These are phyloP conservation scores for Venturia pyrina DNA, from an alignment of 2,329 filamentous ascomycete species.

Conservation along the genomic window DNA sequence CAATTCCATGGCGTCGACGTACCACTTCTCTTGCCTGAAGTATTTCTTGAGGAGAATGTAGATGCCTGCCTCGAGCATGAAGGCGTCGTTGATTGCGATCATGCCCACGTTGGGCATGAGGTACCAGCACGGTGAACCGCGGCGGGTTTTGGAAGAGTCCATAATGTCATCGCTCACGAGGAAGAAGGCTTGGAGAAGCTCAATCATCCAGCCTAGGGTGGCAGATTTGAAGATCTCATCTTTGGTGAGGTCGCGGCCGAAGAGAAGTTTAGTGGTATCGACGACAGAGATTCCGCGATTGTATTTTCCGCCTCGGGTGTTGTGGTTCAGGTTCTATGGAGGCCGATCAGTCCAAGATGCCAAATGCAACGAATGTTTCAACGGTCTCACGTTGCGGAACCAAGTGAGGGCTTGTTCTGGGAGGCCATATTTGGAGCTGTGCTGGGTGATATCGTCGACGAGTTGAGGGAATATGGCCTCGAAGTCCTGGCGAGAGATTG, in stretches of 20 bases:
- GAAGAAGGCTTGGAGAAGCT: constrained; percentile 98
- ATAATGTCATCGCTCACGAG: constrained; percentile 98
- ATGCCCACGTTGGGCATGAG: constrained; percentile 79
- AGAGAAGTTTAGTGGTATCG: constrained; percentile 75
- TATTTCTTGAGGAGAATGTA: constrained; percentile 88
- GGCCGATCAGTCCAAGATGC: background rate
- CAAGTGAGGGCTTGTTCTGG: constrained; percentile 72
- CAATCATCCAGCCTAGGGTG: constrained; percentile 91
- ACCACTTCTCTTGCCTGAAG: constrained; percentile 78
- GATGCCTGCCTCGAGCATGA: constrained; percentile 87
- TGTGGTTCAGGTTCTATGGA: constrained; percentile 66
- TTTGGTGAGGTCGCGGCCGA: constrained; percentile 59
- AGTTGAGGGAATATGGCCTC: constrained; percentile 83
- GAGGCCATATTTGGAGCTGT: constrained; percentile 73
- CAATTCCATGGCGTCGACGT: constrained; percentile 85
- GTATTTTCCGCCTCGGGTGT: constrained; percentile 90
- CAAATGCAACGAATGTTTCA: background rate
- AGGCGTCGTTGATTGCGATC: constrained; percentile 96
- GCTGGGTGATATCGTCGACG: constrained; percentile 67
- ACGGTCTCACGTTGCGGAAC: constrained; percentile 43
- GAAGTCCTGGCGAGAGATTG: constrained; percentile 74
- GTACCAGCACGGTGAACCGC: constrained; percentile 95
- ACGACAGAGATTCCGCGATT: constrained; percentile 98
- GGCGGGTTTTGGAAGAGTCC: constrained; percentile 90
- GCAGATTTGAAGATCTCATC: constrained; percentile 84